phyloP scores from a whole-genome alignment of 495 filamentous ascomycete genomes.

The Annulohypoxylon moriforme region DNA sequence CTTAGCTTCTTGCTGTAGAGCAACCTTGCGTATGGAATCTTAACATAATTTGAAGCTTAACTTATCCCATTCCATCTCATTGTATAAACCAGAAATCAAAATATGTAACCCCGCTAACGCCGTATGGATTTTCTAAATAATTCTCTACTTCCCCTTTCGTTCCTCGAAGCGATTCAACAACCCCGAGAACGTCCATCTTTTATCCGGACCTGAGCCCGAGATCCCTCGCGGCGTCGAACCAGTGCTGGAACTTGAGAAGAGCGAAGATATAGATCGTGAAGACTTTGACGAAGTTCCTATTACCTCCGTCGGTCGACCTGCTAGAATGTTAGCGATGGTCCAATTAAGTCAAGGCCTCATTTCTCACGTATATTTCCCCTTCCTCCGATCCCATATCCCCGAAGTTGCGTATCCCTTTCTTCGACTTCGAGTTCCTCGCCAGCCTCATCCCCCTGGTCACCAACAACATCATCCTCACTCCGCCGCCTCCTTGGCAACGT shows the following conservation, averaged over 20 bases:
- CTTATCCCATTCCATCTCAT: neutral
- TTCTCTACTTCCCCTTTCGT: constrained; percentile 15
- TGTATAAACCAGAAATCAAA: neutral
- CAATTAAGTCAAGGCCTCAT: neutral
- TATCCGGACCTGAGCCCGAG: constrained; percentile 11
- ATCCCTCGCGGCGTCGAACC: neutral
- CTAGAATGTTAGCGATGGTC: neutral
- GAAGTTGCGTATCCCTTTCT: constrained; percentile 49
- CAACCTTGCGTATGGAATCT: neutral
- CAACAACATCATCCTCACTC: constrained; percentile 14
- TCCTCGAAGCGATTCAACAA: constrained; percentile 37
- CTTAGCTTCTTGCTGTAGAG: neutral
- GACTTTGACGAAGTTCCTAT: constrained; percentile 37
- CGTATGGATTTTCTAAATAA: neutral
- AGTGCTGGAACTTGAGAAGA: constrained; percentile 20
- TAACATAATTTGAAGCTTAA: neutral
- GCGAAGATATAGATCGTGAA: constrained; percentile 32
- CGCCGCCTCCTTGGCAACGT: constrained; percentile 9
- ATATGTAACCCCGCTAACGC: neutral
- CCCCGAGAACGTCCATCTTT: constrained; percentile 21
- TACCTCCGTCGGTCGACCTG: constrained; percentile 42
- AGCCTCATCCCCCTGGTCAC: neutral
- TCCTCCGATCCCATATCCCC: constrained; percentile 56
- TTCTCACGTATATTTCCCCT: constrained; percentile 54
- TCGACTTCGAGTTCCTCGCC: constrained; percentile 24